Evolutionary conservation across 768 basidiomycete species (phyloP).

Genomic region (Leccinum disarticulatum): DNA sequence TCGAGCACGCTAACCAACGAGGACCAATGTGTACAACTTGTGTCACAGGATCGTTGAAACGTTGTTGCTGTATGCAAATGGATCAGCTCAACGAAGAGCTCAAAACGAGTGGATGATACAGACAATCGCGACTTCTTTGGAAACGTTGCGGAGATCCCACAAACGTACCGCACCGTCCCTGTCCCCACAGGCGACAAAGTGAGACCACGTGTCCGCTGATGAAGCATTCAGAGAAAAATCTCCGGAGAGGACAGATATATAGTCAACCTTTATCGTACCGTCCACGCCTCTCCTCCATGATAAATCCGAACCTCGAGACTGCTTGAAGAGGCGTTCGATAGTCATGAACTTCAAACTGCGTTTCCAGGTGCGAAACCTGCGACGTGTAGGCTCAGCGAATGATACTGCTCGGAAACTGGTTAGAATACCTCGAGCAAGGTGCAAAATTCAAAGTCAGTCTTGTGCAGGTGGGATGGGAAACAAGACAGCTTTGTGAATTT

Average conservation of each 20-base stretch:
- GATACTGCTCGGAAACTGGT: neutral
- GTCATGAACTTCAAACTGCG: slow-evolving; percentile 54
- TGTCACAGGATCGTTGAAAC: slow-evolving; percentile 37
- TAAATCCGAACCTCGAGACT: slow-evolving; percentile 47
- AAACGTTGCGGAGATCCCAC: slow-evolving; percentile 48
- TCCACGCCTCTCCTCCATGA: slow-evolving; percentile 37
- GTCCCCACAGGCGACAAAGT: slow-evolving; percentile 45
- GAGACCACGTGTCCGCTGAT: slow-evolving; percentile 31
- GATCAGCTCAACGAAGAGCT: neutral
- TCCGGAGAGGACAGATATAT: neutral
- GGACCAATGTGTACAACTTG: slow-evolving; percentile 38
- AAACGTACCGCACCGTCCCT: slow-evolving; percentile 41
- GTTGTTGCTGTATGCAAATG: slow-evolving; percentile 30
- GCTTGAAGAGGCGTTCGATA: slow-evolving; percentile 37
- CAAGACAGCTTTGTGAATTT: slow-evolving; percentile 43
- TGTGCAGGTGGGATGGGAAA: slow-evolving; percentile 43
- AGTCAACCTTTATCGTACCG: slow-evolving; percentile 46
- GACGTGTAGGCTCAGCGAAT: neutral
- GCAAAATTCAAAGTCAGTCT: slow-evolving; percentile 38
- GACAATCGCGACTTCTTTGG: slow-evolving; percentile 26
- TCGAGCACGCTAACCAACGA: slow-evolving; percentile 39
- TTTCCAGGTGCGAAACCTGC: slow-evolving; percentile 50
- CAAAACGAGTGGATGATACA: neutral
- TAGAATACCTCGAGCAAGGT: slow-evolving; percentile 44
- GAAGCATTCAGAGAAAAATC: slow-evolving; percentile 11